Evolutionary conservation across 2,329 filamentous ascomycete species (phyloP).

Genomic region (Penicillium sp.): DNA sequence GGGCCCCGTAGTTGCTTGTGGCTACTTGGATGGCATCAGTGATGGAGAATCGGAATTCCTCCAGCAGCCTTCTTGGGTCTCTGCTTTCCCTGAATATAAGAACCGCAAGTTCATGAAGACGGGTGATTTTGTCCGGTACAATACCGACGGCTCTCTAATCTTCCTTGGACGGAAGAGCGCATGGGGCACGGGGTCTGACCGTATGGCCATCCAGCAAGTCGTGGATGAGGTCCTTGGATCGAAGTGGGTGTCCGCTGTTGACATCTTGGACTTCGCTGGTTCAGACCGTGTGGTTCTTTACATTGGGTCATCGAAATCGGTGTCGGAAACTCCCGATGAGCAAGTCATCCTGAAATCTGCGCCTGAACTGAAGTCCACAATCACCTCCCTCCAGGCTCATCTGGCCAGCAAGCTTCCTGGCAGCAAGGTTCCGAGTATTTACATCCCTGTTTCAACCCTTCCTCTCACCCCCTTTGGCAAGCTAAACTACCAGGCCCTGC

Average conservation of each 20-base stretch:
- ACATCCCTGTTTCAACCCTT: conserved; percentile 34
- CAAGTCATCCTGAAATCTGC: conserved; percentile 15
- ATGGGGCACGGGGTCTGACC: conserved; percentile 8
- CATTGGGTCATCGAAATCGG: conserved; percentile 13
- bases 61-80: conserved; percentile 34
- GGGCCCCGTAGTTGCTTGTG: conserved; percentile 44
- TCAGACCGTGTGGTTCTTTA: conserved; percentile 23
- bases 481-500: conserved; percentile 30
- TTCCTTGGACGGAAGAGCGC: conserved; percentile 36
- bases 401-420: conserved; percentile 29
- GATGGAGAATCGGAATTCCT: conserved; percentile 57
- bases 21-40: conserved; percentile 45
- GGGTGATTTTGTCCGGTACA: conserved; percentile 42
- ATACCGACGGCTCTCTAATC: conserved; percentile 36
- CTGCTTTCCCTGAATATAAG: conserved; percentile 24
- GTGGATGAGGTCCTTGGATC: conserved; percentile 13
- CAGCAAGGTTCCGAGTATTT: conserved; percentile 39
- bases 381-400: conserved; percentile 21
- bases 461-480: conserved; percentile 37
- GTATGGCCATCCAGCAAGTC: conserved; percentile 14
- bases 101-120: conserved; percentile 36
- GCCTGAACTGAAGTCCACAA: conserved; percentile 13
- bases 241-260: conserved; percentile 23
- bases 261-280: conserved; percentile 12
- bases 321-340: background rate